These are phyloP conservation scores for Botrytis pseudocinerea DNA, from an alignment of 2,329 filamentous ascomycete genomes.

Conservation along the genomic window DNA sequence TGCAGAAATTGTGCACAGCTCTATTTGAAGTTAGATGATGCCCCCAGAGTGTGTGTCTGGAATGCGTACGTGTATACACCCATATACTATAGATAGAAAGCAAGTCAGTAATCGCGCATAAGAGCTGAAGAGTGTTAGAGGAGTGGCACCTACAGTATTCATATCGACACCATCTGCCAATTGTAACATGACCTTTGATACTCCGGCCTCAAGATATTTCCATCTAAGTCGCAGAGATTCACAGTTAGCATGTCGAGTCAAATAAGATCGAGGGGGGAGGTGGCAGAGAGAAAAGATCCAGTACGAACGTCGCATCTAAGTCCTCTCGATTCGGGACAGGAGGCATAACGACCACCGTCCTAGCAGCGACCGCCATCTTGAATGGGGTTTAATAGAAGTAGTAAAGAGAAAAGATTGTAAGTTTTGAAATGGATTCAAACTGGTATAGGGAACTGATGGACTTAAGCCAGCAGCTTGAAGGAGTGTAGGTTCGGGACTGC, in stretches of 20 bases:
- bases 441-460: neutral
- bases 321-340: conserved; percentile 62
- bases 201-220: conserved; percentile 83
- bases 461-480: neutral
- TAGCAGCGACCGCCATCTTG: conserved; percentile 31
- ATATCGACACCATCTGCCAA: conserved; percentile 92
- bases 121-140: conserved; percentile 3
- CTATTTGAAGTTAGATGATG: conserved; percentile 49
- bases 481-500: neutral
- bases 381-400: neutral
- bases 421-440: neutral
- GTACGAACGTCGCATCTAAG: conserved; percentile 60
- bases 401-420: neutral
- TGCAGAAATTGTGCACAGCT: conserved; percentile 98
- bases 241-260: neutral
- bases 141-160: conserved; percentile 64
- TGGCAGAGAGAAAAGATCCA: conserved; percentile 1
- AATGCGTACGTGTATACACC: conserved; percentile 79
- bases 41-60: conserved; percentile 18
- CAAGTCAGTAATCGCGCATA: conserved; percentile 18
- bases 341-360: conserved; percentile 47
- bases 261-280: neutral
- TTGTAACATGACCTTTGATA: conserved; percentile 91
- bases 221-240: conserved; percentile 59
- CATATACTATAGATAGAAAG: conserved; percentile 68